These are phyloP conservation scores for Pulveroboletus frians DNA, from an alignment of 768 basidiomycete species.

Conservation along the genomic window DNA sequence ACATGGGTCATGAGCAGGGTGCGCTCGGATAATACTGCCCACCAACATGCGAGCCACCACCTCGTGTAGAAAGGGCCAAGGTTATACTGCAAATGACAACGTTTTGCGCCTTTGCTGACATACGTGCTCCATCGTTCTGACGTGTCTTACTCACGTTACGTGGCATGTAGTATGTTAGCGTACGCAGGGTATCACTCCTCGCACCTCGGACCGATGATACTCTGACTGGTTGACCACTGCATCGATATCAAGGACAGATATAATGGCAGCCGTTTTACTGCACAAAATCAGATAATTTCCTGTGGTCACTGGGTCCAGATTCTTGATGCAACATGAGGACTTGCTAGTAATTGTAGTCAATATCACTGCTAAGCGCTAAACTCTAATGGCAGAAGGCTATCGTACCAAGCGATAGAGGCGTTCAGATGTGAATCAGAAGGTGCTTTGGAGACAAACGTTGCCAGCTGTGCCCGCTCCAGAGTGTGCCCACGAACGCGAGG, in stretches of 20 bases:
- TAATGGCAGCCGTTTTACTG: background rate
- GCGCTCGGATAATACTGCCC: too few relatives aligned
- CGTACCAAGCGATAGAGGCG: background rate
- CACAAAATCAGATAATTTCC: background rate
- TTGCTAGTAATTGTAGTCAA: too few relatives aligned
- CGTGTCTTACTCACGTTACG: background rate
- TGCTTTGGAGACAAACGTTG: constrained; percentile 1
- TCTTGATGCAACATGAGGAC: background rate
- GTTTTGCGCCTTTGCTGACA: background rate
- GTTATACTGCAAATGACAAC: background rate
- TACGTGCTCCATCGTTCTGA: background rate
- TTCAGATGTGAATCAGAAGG: background rate
- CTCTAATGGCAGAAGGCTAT: background rate
- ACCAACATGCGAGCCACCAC: background rate
- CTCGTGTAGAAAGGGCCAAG: background rate
- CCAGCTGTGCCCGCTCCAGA: too few relatives aligned
- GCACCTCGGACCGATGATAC: background rate
- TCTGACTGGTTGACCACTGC: background rate
- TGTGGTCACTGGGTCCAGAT: background rate
- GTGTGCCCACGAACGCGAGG: background rate
- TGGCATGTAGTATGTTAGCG: background rate
- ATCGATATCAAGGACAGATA: background rate
- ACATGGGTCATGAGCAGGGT: background rate
- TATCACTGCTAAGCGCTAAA: background rate
- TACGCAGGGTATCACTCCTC: background rate